Evolutionary conservation across 768 basidiomycete species (phyloP), one percentile per base, ranked within the genome.

Genomic region (Lactarius sanguifluus): DNA sequence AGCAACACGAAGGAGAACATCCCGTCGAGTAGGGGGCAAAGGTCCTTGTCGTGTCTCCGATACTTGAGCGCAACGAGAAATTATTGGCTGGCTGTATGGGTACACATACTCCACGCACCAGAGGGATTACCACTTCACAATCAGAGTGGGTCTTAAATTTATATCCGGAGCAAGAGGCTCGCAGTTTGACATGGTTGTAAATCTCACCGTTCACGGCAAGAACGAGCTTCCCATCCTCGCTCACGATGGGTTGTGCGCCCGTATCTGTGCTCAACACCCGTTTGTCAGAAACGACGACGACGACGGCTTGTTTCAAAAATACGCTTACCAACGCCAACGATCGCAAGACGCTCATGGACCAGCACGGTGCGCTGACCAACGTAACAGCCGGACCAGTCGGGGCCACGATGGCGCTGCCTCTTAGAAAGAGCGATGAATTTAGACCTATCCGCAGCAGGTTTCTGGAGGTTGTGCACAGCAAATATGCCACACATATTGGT

Each of bases 1-100:
- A 98, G 82, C 55, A 98, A 85, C 69, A 98, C 91, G 74, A 98
- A 99, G 2, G 96, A 95, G 81, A 99, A 99, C 93, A 99, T 96
- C 70, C 97, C 97, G 75, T 99, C 97, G 66, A 99, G 89, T 74
- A 86, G 81, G 74, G 79, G 78, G 79, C 91, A 92, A 32, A 96
- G 79, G 4, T 83, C 84, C 70, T 86, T 92, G 73, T 81, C 95
- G 73, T 92, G 77, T 78, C 93, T 90, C 72, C 83, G 81, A 80
- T 97, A 98, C 96, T 98, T 70, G 12, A 40, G 32, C 12, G 45
- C 62, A 30, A 20, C 45, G 28, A 25, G 64, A 56, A 13, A 41
- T 68, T 41, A 43, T 58, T 73, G 12, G 61, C 64, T 52, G 57
- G 56, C 38, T 40, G 36, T 20, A 50, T n/a, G 59, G 32, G 57